phyloP scores from a whole-genome alignment of 495 filamentous ascomycete species.

The Hypoxylon rickii region DNA sequence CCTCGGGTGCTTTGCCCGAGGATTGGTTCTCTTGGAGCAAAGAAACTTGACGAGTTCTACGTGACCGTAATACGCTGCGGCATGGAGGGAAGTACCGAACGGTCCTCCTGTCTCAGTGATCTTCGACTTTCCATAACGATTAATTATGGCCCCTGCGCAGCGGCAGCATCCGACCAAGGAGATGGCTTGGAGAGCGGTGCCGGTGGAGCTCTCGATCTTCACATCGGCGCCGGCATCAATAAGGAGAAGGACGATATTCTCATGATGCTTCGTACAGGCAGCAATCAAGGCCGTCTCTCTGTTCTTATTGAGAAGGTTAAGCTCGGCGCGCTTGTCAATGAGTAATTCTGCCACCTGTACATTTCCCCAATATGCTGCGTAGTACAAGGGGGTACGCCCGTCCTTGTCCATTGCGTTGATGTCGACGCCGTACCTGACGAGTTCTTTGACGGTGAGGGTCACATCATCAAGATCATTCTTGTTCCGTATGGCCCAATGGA shows the following conservation, averaged over 20 bases:
- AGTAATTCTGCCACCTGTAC: constrained; percentile 2
- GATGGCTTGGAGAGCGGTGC: constrained; percentile 1
- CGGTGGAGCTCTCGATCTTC: not conserved
- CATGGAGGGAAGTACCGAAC: constrained; percentile 15
- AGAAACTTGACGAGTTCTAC: constrained; percentile 7
- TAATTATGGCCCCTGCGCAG: not conserved
- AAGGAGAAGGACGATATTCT: constrained; percentile 3
- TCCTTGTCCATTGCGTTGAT: constrained; percentile 10
- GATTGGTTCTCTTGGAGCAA: not conserved
- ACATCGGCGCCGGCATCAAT: constrained; percentile 1
- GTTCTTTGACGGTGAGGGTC: not conserved
- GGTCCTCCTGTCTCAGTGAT: constrained; percentile 5
- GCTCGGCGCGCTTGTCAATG: not conserved
- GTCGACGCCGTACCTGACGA: not conserved
- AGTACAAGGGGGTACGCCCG: constrained; percentile 7
- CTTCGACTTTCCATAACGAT: not conserved
- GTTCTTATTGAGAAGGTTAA: not conserved
- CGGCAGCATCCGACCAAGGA: constrained; percentile 1
- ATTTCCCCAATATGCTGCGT: constrained; percentile 9
- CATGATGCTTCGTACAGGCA: constrained; percentile 6
- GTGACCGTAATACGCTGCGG: constrained; percentile 11
- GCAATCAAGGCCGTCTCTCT: constrained; percentile 10
- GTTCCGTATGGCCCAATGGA: constrained; percentile 18
- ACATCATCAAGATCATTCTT: not conserved
- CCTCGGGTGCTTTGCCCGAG: not conserved